These are phyloP conservation scores for Chamaenerion angustifolium DNA, from an alignment of 345 rosid species.

Conservation along the genomic window DNA sequence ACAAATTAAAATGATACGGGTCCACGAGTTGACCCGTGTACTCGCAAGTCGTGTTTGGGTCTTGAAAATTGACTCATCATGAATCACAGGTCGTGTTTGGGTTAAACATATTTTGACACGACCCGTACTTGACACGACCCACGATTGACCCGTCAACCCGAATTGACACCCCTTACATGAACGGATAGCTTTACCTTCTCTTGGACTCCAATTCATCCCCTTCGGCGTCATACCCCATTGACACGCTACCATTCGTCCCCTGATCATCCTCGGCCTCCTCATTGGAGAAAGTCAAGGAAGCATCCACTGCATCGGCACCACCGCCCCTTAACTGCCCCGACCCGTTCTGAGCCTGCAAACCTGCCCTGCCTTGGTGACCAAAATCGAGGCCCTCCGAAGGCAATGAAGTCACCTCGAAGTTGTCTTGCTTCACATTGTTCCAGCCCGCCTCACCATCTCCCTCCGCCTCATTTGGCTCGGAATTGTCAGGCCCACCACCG, in stretches of 20 bases:
- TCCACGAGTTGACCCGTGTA: too few relatives aligned
- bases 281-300: slow-evolving; percentile 52
- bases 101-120: too few relatives aligned
- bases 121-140: too few relatives aligned
- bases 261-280: slow-evolving; percentile 70
- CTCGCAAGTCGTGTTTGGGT: too few relatives aligned
- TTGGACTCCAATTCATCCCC: slow-evolving; percentile 82
- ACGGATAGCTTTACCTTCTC: slow-evolving; percentile 78
- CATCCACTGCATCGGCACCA: slow-evolving; percentile 46
- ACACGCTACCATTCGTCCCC: slow-evolving; percentile 44
- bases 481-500: slow-evolving; percentile 39
- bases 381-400: slow-evolving; percentile 37
- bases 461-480: slow-evolving; percentile 21
- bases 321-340: slow-evolving; percentile 29
- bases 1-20: too few relatives aligned
- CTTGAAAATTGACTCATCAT: too few relatives aligned
- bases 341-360: slow-evolving; percentile 33
- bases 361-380: slow-evolving; percentile 28
- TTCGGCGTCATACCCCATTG: slow-evolving; percentile 50
- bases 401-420: slow-evolving; percentile 52
- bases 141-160: too few relatives aligned
- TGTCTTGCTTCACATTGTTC: slow-evolving; percentile 33
- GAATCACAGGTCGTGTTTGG: too few relatives aligned
- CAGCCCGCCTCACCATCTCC: slow-evolving; percentile 25
- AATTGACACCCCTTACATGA: too few relatives aligned